Evolutionary conservation across 2,329 filamentous ascomycete genomes (phyloP).

Genomic region (Zymoseptoria brevis): DNA sequence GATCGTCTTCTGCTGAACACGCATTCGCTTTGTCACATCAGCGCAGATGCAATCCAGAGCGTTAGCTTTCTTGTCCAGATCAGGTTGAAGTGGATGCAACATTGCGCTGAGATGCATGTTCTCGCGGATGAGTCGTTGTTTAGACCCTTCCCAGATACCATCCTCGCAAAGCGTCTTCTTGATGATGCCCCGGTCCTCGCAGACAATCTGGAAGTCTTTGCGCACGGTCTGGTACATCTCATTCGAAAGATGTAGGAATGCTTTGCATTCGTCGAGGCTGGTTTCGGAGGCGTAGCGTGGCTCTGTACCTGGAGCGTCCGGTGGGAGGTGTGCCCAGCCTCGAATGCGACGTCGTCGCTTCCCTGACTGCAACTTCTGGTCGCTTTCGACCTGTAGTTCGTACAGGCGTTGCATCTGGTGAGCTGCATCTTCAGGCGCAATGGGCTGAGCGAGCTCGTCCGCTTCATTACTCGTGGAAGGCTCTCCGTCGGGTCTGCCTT

Average conservation of each 20-base stretch:
- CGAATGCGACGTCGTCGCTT: constrained; percentile 62
- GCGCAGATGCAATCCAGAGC: constrained; percentile 73
- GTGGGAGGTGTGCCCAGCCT: constrained; percentile 59
- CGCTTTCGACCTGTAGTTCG: constrained; percentile 41
- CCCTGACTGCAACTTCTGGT: constrained; percentile 52
- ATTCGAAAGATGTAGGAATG: constrained; percentile 57
- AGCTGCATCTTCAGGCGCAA: constrained; percentile 15
- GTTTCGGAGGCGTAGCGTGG: constrained; percentile 76
- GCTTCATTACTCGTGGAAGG: background rate
- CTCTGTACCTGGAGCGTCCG: constrained; percentile 55
- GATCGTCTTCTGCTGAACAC: constrained; percentile 57
- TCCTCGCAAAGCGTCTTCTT: constrained; percentile 71
- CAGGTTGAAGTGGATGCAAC: constrained; percentile 49
- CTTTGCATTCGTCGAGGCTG: constrained; percentile 70
- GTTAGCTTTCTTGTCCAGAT: constrained; percentile 55
- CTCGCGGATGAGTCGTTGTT: constrained; percentile 58
- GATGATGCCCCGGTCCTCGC: constrained; percentile 55
- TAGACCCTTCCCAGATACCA: constrained; percentile 64
- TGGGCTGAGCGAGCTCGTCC: constrained; percentile 4
- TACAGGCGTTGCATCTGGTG: constrained; percentile 17
- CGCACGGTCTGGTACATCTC: constrained; percentile 57
- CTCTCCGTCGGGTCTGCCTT: background rate
- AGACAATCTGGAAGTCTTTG: constrained; percentile 61
- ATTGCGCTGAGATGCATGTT: constrained; percentile 55
- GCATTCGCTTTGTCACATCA: constrained; percentile 74